Evolutionary conservation across 2,329 filamentous ascomycete genomes (phyloP).

Genomic region (Teratosphaeria epicoccoides): DNA sequence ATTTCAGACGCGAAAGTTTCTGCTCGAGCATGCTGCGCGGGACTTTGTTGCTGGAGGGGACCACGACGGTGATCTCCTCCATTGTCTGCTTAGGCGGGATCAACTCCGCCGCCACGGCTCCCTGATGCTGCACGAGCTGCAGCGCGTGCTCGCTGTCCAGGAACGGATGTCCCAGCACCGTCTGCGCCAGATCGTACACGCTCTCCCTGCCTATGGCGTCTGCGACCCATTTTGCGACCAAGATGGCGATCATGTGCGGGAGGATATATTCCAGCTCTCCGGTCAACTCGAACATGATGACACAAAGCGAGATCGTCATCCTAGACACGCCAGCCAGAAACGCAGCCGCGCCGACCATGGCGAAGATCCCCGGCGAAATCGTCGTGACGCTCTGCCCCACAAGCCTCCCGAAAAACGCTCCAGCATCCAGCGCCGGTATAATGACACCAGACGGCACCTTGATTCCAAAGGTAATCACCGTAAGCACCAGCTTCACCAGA

Average conservation of each 20-base stretch:
- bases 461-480: conserved; percentile 48
- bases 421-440: conserved; percentile 48
- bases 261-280: conserved; percentile 48
- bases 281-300: conserved; percentile 53
- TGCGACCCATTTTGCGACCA: conserved; percentile 50
- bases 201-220: conserved; percentile 43
- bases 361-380: conserved; percentile 49
- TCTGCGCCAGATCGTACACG: conserved; percentile 51
- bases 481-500: conserved; percentile 45
- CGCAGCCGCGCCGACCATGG: conserved; percentile 49
- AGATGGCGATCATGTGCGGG: conserved; percentile 49
- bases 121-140: conserved; percentile 30
- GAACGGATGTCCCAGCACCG: conserved; percentile 49
- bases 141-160: conserved; percentile 43
- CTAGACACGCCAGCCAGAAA: conserved; percentile 49
- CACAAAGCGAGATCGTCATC: conserved; percentile 49
- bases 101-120: conserved; percentile 35
- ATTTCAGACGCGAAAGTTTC: conserved; percentile 39
- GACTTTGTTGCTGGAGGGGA: conserved; percentile 37
- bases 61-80: conserved; percentile 44
- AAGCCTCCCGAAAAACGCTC: conserved; percentile 48
- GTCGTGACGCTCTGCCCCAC: conserved; percentile 35
- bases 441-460: conserved; percentile 53
- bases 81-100: conserved; percentile 46
- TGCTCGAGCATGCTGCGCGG: conserved; percentile 30